Percentiles rank a stretch among this genome's conserved stretches.
Evolutionary conservation across 495 filamentous ascomycete species (phyloP).

Genomic region (Elasticomyces elasticus): DNA sequence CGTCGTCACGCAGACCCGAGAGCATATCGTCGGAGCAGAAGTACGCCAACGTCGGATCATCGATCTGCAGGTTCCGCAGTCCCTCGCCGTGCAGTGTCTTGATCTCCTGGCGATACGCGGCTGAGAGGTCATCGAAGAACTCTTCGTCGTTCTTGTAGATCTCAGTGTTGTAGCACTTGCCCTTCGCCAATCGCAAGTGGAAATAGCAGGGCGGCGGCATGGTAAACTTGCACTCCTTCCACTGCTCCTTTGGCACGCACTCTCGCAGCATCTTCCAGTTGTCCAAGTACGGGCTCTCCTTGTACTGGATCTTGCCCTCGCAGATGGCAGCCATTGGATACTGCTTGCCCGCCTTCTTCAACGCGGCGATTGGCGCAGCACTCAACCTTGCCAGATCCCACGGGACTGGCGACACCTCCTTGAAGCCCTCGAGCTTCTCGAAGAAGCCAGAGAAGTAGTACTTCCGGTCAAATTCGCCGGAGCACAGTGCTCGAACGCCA

Average conservation of each 20-base stretch:
- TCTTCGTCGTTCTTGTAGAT: constrained; percentile 20
- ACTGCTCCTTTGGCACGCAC: constrained; percentile 37
- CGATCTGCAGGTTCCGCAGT: constrained; percentile 31
- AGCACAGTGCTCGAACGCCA: constrained; percentile 58
- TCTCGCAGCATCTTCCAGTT: constrained; percentile 48
- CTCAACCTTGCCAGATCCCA: constrained; percentile 38
- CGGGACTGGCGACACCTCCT: constrained; percentile 58
- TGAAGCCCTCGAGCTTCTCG: constrained; percentile 55
- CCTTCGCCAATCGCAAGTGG: constrained; percentile 53
- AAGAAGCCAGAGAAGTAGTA: constrained; percentile 71
- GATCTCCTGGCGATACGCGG: constrained; percentile 32
- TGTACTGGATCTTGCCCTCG: constrained; percentile 36
- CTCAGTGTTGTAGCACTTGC: constrained; percentile 37
- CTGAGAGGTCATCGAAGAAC: constrained; percentile 32
- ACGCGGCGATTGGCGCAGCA: constrained; percentile 20
- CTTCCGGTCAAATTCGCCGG: constrained; percentile 53
- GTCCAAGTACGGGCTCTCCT: constrained; percentile 40
- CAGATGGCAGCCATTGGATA: constrained; percentile 50
- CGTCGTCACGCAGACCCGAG: constrained; percentile 22
- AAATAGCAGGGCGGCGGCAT: constrained; percentile 58
- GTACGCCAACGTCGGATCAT: constrained; percentile 35
- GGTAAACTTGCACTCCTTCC: constrained; percentile 51
- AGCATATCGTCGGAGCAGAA: constrained; percentile 34
- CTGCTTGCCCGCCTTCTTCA: constrained; percentile 21
- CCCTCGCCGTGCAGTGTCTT: constrained; percentile 29